Evolutionary conservation across 805 yeast genomes (phyloP), one percentile per base, ranked within the genome.

Genomic region (Yamadazyma tumulicola): DNA sequence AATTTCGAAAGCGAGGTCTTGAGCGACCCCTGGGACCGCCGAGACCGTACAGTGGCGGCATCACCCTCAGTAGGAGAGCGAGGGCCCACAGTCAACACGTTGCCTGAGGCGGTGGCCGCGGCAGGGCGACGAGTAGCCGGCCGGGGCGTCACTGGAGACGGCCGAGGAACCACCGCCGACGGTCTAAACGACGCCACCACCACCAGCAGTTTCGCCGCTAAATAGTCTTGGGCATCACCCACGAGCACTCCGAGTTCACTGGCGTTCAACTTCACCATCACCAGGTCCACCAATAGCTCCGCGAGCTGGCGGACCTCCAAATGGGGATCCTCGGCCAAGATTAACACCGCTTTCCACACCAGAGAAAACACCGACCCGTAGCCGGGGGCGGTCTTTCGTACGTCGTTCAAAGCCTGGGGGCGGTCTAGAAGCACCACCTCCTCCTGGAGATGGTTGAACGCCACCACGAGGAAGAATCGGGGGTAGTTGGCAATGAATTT

Each of bases 291-390:
- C 10, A 87, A 73, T 19, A 74, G 77, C 36, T 79, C 81, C 0
- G 96, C 91, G 40, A 77, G 67, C 31, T 74, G 74, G 38, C 75
- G 77, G 5, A 89, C 88, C 56, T 87, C 95, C 22, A 74, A 61
- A 55, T 83, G 93, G 0, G 97, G 96, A 57, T 93, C 98, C 44
- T 83, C 88, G 1, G 95, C 75, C 19, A 87, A 59, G 18, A 86
- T 78, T 30, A 93, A 64, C 21, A 91, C 55, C 0, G 91, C 79
- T 45, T 87, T 85, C 96, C 97, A 93, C 6, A 83, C 76, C 1
- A 95, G 83, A 35, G 86, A 75, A 55, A 83, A 86, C 6, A 87
- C 73, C 0, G 96, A 81, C 1, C 96, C 95, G 54, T 86, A 85
- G 0, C 96, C 93, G 1, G 94, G 85, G 0, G 85, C 72, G 26